These are phyloP conservation scores for Saccharomycopsis fibuligera DNA, from an alignment of 805 yeast genomes.

Conservation along the genomic window DNA sequence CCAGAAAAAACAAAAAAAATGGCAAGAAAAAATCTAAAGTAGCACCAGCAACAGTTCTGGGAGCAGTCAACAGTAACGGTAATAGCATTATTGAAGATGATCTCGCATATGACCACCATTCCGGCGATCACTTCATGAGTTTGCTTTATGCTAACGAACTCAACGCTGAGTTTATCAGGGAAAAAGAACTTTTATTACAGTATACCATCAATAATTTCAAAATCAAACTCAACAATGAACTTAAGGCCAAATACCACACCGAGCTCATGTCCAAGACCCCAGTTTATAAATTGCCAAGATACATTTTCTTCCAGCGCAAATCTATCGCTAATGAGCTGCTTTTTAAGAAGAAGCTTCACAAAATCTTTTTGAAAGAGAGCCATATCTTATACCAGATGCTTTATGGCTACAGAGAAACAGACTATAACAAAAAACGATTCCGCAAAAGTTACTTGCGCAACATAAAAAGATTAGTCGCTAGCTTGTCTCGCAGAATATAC, in stretches of 20 bases:
- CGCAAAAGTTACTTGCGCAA: constrained; percentile 11
- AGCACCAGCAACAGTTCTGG: constrained; percentile 13
- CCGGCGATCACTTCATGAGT: neutral
- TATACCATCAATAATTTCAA: constrained; percentile 12
- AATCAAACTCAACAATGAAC: constrained; percentile 15
- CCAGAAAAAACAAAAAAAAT: constrained; percentile 21
- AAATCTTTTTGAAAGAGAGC: constrained; percentile 14
- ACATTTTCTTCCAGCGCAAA: constrained; percentile 17
- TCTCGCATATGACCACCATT: neutral
- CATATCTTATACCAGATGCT: constrained; percentile 13
- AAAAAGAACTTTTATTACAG: constrained; percentile 15
- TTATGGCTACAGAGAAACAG: constrained; percentile 9
- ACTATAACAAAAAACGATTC: constrained; percentile 15
- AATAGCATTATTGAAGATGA: neutral
- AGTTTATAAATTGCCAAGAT: constrained; percentile 12
- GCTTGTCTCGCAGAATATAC: constrained; percentile 19
- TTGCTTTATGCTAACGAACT: constrained; percentile 1
- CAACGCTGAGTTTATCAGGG: constrained; percentile 9
- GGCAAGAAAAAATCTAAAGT: constrained; percentile 19
- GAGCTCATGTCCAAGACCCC: constrained; percentile 16
- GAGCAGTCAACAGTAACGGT: neutral
- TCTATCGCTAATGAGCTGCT: constrained; percentile 4
- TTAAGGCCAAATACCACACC: constrained; percentile 14
- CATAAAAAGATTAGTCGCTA: constrained; percentile 6
- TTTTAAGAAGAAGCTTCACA: constrained; percentile 9